These are phyloP conservation scores for Phialophora chinensis DNA, from an alignment of 2,329 filamentous ascomycete genomes.

Conservation along the genomic window DNA sequence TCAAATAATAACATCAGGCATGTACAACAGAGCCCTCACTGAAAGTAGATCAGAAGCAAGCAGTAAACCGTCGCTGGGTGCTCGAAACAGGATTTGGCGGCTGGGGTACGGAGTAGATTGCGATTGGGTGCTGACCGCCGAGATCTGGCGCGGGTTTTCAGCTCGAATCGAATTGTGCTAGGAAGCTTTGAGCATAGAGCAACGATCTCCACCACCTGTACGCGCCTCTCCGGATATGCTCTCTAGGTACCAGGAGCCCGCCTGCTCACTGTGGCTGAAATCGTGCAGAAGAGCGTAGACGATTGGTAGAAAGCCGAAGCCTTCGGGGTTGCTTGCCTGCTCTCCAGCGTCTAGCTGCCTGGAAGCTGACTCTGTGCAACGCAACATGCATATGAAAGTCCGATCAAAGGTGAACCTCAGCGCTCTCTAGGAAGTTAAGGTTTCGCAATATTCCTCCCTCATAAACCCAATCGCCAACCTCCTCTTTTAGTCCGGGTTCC, in stretches of 20 bases:
- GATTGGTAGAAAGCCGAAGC: not conserved
- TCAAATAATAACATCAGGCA: conserved; percentile 10
- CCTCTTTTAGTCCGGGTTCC: not conserved
- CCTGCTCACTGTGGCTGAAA: conserved; percentile 17
- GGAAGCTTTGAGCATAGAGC: conserved; percentile 14
- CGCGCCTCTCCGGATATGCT: conserved; percentile 6
- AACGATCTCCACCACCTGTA: conserved; percentile 11
- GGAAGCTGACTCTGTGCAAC: not conserved
- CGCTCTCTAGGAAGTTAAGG: conserved; percentile 5
- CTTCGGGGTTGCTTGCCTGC: not conserved
- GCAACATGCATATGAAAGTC: not conserved
- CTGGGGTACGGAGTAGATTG: not conserved
- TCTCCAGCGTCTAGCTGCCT: not conserved
- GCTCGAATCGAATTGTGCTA: conserved; percentile 25
- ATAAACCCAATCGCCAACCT: conserved; percentile 6
- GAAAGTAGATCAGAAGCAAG: not conserved
- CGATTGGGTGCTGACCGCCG: conserved; percentile 20
- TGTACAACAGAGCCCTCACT: conserved; percentile 2
- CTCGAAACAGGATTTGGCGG: conserved; percentile 23
- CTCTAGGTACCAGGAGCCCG: not conserved
- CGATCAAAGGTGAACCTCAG: not conserved
- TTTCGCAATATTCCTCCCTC: not conserved
- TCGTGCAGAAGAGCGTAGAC: not conserved
- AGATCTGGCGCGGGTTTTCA: conserved; percentile 19
- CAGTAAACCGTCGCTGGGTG: not conserved